Evolutionary conservation across 202 grass and related monocot genomes (phyloP).

Genomic region (Panicum hallii): DNA sequence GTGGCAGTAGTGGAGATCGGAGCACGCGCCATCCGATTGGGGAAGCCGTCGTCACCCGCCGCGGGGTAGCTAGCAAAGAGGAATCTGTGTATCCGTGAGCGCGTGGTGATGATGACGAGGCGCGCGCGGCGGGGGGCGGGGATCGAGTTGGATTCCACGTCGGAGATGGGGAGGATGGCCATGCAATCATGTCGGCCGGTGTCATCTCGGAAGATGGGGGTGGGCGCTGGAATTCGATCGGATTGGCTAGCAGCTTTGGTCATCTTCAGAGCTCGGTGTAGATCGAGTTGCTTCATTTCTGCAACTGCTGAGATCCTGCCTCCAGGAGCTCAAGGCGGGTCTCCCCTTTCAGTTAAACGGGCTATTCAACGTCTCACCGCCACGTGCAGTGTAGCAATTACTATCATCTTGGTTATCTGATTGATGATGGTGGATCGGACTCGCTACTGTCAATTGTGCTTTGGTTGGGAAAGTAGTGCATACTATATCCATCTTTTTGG

Average conservation of each 20-base stretch:
- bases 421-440: neutral
- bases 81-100: slow-evolving; percentile 39
- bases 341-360: neutral
- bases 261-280: neutral
- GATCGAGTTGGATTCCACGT: slow-evolving; percentile 40
- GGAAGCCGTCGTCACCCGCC: neutral
- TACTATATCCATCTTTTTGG: neutral
- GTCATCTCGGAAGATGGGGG: neutral
- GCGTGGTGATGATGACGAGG: slow-evolving; percentile 18
- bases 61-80: neutral
- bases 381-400: neutral
- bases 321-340: neutral
- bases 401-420: neutral
- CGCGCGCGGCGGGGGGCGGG: too few species aligned
- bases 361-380: too few species aligned
- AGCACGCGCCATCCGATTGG: neutral
- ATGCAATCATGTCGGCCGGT: slow-evolving; percentile 15
- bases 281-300: neutral
- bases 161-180: slow-evolving; percentile 31
- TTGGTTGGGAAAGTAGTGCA: neutral
- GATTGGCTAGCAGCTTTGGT: slow-evolving; percentile 6
- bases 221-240: neutral
- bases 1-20: neutral
- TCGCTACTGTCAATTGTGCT: slow-evolving; percentile 10
- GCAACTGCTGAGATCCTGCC: neutral